Base-by-base conservation (phyloP, 2,329 filamentous ascomycete genomes). In the Hymenoscyphus fraxineus region DNA sequence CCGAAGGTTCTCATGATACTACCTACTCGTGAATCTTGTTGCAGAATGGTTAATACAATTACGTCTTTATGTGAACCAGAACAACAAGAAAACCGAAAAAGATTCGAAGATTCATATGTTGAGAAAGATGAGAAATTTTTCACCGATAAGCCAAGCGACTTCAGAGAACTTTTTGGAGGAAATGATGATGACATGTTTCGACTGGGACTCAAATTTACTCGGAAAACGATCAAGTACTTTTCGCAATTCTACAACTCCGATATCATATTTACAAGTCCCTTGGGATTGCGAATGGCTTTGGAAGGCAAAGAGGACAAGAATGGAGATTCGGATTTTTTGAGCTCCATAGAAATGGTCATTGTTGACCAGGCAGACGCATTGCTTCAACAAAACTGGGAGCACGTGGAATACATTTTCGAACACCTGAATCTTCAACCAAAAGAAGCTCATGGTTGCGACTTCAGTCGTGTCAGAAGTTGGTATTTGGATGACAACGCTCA, bases 141-240 rank as follows among this genome's bases (percentile, higher is more conserved):
- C 32, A 80, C 85, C 9, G 87, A 91, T 73, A 92, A 92, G 73
- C 89, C 95, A 0, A 89, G 88, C 2, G 95, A 98, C 76, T 98
- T 96, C 78, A 83, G 85, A 31, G 91, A 96, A 64, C 83, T 98
- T 0, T 99, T 99, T 73, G 89, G 89, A 66, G 95, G 95, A 65
- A 98, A 97, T 75, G 92, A 97, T 75, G 95, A 98, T 75, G 95
- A 99, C 78, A 95, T 96, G 85, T 99, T 98, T 79, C 88, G 94
- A 2, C 81, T 98, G 1, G 95, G 94, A n/a, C 78, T 99, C 74
- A 99, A 98, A 77, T 96, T 99, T 76, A 98, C 95, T 0, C 87
- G 95, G 66, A 98, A 97, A 78, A 96, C 93, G 0, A 83, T 98
- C 74, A 98, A 97, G 76, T 95, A 91, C 76, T 99, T 96, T 79